A percentile compares a stretch with the other conserved stretches of the same genome.
Evolutionary conservation across 306 rosid genomes (phyloP).

Genomic region (Quercus glauca): DNA sequence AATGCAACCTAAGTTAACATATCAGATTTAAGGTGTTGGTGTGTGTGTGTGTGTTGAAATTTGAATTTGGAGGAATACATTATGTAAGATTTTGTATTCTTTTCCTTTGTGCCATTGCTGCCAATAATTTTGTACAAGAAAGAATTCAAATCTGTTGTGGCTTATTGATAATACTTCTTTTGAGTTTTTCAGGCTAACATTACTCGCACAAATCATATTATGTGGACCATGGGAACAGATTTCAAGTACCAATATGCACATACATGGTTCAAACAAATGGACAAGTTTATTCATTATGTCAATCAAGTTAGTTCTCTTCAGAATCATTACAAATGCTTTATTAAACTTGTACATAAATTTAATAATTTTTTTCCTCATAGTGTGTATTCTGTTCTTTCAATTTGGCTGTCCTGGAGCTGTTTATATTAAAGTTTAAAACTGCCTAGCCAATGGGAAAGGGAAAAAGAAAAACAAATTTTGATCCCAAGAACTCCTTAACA

Average conservation of each 20-base stretch:
- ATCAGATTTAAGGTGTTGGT: not conserved
- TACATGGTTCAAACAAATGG: constrained; percentile 88
- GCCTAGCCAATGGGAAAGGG: not conserved
- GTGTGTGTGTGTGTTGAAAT: not conserved
- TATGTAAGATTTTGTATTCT: not conserved
- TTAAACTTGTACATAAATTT: too few relatives aligned
- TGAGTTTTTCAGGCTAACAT: constrained; percentile 73
- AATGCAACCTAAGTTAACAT: not conserved
- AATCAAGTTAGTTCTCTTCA: constrained; percentile 49
- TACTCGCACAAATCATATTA: constrained; percentile 87
- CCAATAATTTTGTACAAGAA: too few relatives aligned
- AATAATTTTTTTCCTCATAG: not conserved
- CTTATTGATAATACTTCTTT: not conserved
- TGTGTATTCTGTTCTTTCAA: not conserved
- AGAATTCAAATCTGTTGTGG: constrained; percentile 13
- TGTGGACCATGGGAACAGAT: constrained; percentile 99
- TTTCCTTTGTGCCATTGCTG: not conserved
- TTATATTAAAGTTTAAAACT: not conserved
- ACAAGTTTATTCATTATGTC: constrained; percentile 91
- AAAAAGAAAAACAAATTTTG: not conserved
- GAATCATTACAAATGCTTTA: too few relatives aligned
- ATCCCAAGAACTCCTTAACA: not conserved
- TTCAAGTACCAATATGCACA: constrained; percentile 89
- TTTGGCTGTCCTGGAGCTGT: not conserved
- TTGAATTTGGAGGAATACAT: not conserved